phyloP scores from a whole-genome alignment of 164 flowering plant genomes.

The Annona squamosa region DNA sequence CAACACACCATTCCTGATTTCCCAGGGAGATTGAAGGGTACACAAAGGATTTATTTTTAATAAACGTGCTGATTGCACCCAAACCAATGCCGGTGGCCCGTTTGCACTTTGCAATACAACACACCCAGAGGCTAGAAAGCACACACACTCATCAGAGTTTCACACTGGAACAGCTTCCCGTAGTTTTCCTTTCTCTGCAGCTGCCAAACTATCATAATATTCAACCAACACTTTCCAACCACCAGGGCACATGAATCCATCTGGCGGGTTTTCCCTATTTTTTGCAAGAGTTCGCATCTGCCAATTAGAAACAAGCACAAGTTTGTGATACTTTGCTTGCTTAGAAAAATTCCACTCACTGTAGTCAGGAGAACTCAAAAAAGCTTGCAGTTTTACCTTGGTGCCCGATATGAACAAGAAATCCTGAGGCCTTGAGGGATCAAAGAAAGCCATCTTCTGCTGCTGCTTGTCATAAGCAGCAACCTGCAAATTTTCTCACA shows the following conservation, averaged over 20 bases:
- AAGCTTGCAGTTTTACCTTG: conserved; percentile 43
- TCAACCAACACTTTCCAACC: conserved; percentile 93
- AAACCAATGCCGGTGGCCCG: background rate
- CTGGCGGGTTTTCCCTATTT: conserved; percentile 81
- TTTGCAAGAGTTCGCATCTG: conserved; percentile 93
- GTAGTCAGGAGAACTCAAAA: background rate
- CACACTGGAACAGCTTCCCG: conserved; percentile 59
- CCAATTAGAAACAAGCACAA: conserved; percentile 4
- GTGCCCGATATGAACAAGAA: conserved; percentile 96
- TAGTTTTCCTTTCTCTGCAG: conserved; percentile 35
- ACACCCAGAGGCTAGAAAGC: background rate
- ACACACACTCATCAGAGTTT: background rate
- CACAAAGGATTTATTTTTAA: too few species aligned
- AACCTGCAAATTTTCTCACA: conserved; percentile 39
- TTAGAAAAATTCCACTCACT: background rate
- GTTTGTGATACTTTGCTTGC: background rate
- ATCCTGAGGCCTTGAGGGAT: conserved; percentile 84
- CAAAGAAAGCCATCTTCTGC: conserved; percentile 91
- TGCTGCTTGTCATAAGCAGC: conserved; percentile 92
- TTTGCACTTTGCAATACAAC: background rate
- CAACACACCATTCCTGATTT: too few species aligned
- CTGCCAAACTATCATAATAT: conserved; percentile 65
- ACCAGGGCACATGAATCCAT: conserved; percentile 95
- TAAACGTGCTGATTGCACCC: background rate
- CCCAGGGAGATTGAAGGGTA: too few species aligned